Evolutionary conservation across 1,284 basidiomycete species (phyloP).

Genomic region (Fistulinella staudtii): DNA sequence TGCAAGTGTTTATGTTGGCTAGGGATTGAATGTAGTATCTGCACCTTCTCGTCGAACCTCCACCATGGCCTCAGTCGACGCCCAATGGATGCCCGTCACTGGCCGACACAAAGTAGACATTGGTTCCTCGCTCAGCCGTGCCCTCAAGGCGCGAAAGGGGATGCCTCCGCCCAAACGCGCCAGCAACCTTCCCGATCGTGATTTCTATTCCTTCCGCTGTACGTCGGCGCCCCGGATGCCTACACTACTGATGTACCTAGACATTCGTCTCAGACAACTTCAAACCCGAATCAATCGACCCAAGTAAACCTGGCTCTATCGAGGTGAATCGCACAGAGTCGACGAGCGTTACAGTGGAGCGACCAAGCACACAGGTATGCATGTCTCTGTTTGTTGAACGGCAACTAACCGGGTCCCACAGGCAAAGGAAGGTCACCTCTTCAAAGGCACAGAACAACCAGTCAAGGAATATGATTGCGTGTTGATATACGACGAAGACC

Average conservation of each 20-base stretch:
- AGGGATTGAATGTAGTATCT: too few relatives aligned
- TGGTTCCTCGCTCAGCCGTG: conserved; percentile 53
- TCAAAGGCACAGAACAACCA: conserved; percentile 51
- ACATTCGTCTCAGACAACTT: conserved; percentile 54
- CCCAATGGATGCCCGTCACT: conserved; percentile 52
- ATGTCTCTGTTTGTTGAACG: background rate
- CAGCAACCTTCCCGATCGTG: conserved; percentile 48
- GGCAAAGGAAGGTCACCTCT: conserved; percentile 56
- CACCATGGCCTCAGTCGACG: conserved; percentile 43
- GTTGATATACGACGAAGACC: conserved; percentile 70
- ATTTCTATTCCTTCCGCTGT: conserved; percentile 74
- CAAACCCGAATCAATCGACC: conserved; percentile 66
- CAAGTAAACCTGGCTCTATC: conserved; percentile 57
- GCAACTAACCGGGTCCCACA: conserved; percentile 20
- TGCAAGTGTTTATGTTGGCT: too few relatives aligned
- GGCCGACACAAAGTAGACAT: conserved; percentile 54
- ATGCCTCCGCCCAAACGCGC: conserved; percentile 40
- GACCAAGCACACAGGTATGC: conserved; percentile 55
- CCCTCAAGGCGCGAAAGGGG: conserved; percentile 59
- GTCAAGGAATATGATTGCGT: conserved; percentile 71
- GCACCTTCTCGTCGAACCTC: conserved; percentile 26
- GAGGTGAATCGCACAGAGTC: conserved; percentile 52
- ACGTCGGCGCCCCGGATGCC: conserved; percentile 27
- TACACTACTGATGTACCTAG: conserved; percentile 6
- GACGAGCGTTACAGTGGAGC: conserved; percentile 55